Evolutionary conservation across 768 basidiomycete genomes (phyloP).

Genomic region (Suillus alpinus): DNA sequence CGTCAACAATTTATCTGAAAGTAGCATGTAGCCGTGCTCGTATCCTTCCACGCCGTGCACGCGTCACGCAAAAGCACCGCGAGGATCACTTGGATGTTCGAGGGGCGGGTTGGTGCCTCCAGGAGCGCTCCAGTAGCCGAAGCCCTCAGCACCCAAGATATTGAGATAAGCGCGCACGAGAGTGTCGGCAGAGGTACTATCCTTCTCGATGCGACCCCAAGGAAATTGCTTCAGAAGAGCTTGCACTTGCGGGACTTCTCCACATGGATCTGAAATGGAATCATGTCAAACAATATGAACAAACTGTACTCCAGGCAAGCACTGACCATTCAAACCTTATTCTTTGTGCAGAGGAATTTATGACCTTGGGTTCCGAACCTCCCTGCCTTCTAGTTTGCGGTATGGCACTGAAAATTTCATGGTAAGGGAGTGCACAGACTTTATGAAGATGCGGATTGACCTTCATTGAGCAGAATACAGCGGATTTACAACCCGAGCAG

Average conservation of each 20-base stretch:
- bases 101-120: conserved; percentile 33
- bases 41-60: too few species aligned
- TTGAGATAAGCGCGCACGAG: conserved; percentile 34
- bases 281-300: not conserved
- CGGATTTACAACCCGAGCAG: conserved; percentile 27
- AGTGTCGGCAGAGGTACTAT: conserved; percentile 35
- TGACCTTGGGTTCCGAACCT: conserved; percentile 27
- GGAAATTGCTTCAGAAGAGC: conserved; percentile 37
- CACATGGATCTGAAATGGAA: conserved; percentile 35
- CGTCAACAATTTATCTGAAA: conserved; percentile 30
- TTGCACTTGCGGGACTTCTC: conserved; percentile 30
- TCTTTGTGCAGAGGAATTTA: conserved; percentile 32
- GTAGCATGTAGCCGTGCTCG: conserved; percentile 26
- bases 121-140: conserved; percentile 41
- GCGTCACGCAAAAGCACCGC: too few species aligned
- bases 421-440: not conserved
- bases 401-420: conserved; percentile 29
- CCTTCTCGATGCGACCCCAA: conserved; percentile 41
- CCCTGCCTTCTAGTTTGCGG: conserved; percentile 32
- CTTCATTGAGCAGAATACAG: conserved; percentile 30
- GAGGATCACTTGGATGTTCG: conserved; percentile 11
- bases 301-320: not conserved
- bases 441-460: conserved; percentile 6
- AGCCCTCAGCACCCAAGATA: conserved; percentile 38
- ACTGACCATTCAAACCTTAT: conserved; percentile 23